These are phyloP conservation scores for Bacterosira constricta DNA, from an alignment of 108 stramenopile species.

Conservation along the genomic window DNA sequence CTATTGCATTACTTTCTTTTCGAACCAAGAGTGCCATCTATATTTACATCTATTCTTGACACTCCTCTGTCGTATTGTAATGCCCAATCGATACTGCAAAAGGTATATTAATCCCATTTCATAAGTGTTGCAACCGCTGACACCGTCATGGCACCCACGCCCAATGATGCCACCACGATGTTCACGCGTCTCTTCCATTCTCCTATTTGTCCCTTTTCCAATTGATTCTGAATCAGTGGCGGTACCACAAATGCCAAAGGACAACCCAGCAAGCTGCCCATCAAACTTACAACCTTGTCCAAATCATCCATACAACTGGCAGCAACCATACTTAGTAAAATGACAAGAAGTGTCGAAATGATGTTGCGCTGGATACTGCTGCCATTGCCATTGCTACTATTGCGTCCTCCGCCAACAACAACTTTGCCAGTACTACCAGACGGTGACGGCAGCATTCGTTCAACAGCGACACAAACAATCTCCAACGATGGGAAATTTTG, in stretches of 20 bases:
- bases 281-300: slow-evolving; percentile 67
- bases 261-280: slow-evolving; percentile 67
- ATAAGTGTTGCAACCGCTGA: slow-evolving; percentile 55
- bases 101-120: slow-evolving; percentile 43
- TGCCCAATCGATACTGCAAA: too few relatives aligned
- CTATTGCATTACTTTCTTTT: too few relatives aligned
- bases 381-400: background rate
- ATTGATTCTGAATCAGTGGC: slow-evolving; percentile 65
- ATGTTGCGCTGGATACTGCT: slow-evolving; percentile 35
- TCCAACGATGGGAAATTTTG: slow-evolving; percentile 80
- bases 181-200: slow-evolving; percentile 30
- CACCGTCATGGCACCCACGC: slow-evolving; percentile 56
- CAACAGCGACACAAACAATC: slow-evolving; percentile 50
- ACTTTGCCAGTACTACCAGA: background rate
- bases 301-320: slow-evolving; percentile 56
- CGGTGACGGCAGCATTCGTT: slow-evolving; percentile 16
- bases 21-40: too few relatives aligned
- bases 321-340: slow-evolving; percentile 53
- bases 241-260: slow-evolving; percentile 77
- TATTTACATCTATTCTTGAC: too few relatives aligned
- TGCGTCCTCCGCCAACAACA: background rate
- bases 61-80: too few relatives aligned
- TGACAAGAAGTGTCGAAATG: slow-evolving; percentile 49
- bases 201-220: slow-evolving; percentile 28
- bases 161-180: slow-evolving; percentile 40